Base-by-base conservation (phyloP, 345 rosid genomes). In the Turritis glabra region DNA sequence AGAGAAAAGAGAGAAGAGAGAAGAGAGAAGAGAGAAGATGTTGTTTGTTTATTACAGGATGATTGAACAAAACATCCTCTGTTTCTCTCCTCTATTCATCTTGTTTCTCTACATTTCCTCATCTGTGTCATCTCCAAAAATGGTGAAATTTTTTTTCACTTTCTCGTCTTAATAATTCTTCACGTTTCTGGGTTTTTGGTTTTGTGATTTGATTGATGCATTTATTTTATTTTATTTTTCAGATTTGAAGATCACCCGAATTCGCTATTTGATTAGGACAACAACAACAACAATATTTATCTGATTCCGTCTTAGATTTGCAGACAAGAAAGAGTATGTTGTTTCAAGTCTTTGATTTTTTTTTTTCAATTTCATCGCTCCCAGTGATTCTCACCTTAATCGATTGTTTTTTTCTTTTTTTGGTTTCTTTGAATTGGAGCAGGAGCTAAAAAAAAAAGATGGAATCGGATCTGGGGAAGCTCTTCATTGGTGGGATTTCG, bases 401-500 rank as follows among this genome's bases (percentile, higher is more conserved):
- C 21, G 43, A 40, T 55, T 53, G 9, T 2, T 44, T 12, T 29
- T 13, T 3, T 7, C 27, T 7, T 46, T 47, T 8, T 18, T n/a
- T 7, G 37, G 33, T 50, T 7, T 50, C 25, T 54, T 21, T 54
- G 59, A 54, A 29, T 58, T 58, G 64, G 64, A 41, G 55, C 7
- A 35, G 79, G 74, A 72, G 83, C 85, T 3, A 3, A 77, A 69
- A 81, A 80, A 90, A 88, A 15, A 81, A 80, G 90, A 91, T 91
- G 98, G 95, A 88, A 80, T 88, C 73, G 67, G 73, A 91, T 91
- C 96, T 86, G 71, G 97, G 98, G 69, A 94, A 94, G 87, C 97
- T 94, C 79, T 94, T 94, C 90, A 86, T 94, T 77, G 98, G 98
- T 82, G 98, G 98, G 82, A 91, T 94, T 60, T 94, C 98, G 10